Conservation (phyloP, 1,139 yeast genomes). For the Geotrichum armillariae region DNA sequence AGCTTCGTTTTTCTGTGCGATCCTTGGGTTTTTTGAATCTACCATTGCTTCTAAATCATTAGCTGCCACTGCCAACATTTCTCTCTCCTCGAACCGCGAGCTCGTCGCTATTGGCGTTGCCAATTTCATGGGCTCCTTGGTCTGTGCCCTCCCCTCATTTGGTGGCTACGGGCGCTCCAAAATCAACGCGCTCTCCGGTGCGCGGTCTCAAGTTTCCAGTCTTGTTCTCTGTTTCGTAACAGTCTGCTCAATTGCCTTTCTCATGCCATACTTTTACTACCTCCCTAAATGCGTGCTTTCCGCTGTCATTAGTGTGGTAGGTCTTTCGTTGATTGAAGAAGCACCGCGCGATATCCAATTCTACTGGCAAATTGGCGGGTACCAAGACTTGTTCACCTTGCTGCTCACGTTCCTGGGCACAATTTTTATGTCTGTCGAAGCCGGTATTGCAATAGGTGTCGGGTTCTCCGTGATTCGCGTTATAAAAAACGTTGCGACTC, state of each 20-base stretch:
- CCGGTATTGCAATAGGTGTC: conserved; percentile 86
- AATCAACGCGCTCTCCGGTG: conserved; percentile 83
- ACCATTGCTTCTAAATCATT: conserved; percentile 81
- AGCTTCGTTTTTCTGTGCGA: conserved; percentile 75
- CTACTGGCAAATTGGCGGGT: conserved; percentile 74
- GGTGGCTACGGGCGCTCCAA: conserved; percentile 97
- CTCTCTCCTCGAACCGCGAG: conserved; percentile 53
- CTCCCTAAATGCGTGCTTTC: conserved; percentile 82
- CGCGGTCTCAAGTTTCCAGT: conserved; percentile 81
- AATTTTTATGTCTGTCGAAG: conserved; percentile 78
- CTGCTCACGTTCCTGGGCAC: conserved; percentile 71
- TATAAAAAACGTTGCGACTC: conserved; percentile 79
- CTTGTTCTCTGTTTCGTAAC: conserved; percentile 77
- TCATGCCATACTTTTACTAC: conserved; percentile 65
- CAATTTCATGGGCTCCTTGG: conserved; percentile 63
- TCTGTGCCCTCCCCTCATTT: conserved; percentile 87
- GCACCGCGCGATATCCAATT: conserved; percentile 79
- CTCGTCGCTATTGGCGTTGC: conserved; percentile 75
- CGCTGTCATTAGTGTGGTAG: conserved; percentile 79
- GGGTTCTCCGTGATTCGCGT: conserved; percentile 78
- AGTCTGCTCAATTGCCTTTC: conserved; percentile 58
- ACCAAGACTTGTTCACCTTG: conserved; percentile 74
- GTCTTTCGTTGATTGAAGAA: conserved; percentile 76
- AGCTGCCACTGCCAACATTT: conserved; percentile 37
- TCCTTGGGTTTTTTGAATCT: conserved; percentile 90